phyloP scores from a whole-genome alignment of 805 yeast genomes.

The Candida odintsovae region DNA sequence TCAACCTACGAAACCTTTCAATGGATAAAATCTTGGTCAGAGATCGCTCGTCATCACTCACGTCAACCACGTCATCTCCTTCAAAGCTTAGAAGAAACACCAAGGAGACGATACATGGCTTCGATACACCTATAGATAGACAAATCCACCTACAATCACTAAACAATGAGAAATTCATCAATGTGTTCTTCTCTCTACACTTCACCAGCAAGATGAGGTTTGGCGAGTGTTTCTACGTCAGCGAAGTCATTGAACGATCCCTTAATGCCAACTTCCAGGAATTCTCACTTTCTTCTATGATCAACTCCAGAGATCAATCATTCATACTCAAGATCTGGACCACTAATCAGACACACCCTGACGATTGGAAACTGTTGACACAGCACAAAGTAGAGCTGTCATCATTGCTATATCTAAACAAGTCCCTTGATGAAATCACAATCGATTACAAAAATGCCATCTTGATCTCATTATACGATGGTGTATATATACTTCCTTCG shows the following conservation, averaged over 20 bases:
- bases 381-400: constrained; percentile 26
- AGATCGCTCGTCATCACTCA: not conserved
- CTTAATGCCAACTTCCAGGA: constrained; percentile 27
- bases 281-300: constrained; percentile 14
- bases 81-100: constrained; percentile 11
- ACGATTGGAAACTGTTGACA: constrained; percentile 22
- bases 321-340: constrained; percentile 20
- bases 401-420: constrained; percentile 28
- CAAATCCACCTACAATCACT: constrained; percentile 26
- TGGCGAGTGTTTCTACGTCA: constrained; percentile 28
- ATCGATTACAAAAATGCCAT: constrained; percentile 16
- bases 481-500: constrained; percentile 19
- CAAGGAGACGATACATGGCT: constrained; percentile 9
- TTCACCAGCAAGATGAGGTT: constrained; percentile 16
- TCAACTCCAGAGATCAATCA: constrained; percentile 2
- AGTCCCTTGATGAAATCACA: constrained; percentile 17
- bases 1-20: constrained; percentile 16
- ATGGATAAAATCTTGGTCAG: not conserved
- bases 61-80: not conserved
- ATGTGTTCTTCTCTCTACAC: constrained; percentile 33
- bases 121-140: constrained; percentile 11
- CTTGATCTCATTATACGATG: constrained; percentile 28
- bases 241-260: constrained; percentile 26
- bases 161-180: constrained; percentile 24
- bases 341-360: constrained; percentile 2